Percentiles rank a stretch among this genome's conserved stretches.
These are phyloP conservation scores for Uromyces viciae-fabae DNA, from an alignment of 1,284 basidiomycete genomes.

Conservation along the genomic window DNA sequence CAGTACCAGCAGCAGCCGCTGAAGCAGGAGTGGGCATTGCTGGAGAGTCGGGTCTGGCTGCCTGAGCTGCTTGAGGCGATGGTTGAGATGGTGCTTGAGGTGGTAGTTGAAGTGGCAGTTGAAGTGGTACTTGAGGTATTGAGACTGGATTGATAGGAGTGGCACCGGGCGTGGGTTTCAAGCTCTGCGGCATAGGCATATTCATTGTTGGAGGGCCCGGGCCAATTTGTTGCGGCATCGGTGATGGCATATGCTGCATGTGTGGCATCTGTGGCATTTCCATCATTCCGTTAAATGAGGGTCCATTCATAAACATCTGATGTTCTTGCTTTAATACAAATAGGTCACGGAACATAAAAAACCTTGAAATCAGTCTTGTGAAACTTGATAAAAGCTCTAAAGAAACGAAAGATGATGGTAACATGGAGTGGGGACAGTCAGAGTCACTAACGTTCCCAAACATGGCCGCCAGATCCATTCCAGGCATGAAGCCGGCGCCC, in stretches of 20 bases:
- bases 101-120: not conserved
- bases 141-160: slow-evolving; percentile 4
- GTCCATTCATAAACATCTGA: slow-evolving; percentile 42
- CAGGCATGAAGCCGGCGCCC: slow-evolving; percentile 42
- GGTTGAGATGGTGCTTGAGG: not conserved
- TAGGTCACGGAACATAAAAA: not conserved
- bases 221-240: slow-evolving; percentile 28
- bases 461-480: slow-evolving; percentile 42
- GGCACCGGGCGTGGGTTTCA: not conserved
- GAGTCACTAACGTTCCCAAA: slow-evolving; percentile 43
- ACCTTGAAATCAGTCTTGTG: slow-evolving; percentile 8
- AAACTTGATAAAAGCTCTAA: not conserved
- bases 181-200: not conserved
- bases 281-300: slow-evolving; percentile 40
- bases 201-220: slow-evolving; percentile 12
- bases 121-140: slow-evolving; percentile 8
- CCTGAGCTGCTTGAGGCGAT: not conserved
- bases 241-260: slow-evolving; percentile 27
- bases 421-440: not conserved
- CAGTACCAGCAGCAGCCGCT: not conserved
- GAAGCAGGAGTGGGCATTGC: not conserved
- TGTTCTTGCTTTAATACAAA: slow-evolving; percentile 33
- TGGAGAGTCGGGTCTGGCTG: slow-evolving; percentile 1
- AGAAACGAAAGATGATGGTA: not conserved
- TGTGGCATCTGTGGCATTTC: slow-evolving; percentile 43